A percentile compares a stretch with the other conserved stretches of the same genome.
These are phyloP conservation scores for Pulveroboletus sp. DNA, from an alignment of 768 basidiomycete species.

Conservation along the genomic window DNA sequence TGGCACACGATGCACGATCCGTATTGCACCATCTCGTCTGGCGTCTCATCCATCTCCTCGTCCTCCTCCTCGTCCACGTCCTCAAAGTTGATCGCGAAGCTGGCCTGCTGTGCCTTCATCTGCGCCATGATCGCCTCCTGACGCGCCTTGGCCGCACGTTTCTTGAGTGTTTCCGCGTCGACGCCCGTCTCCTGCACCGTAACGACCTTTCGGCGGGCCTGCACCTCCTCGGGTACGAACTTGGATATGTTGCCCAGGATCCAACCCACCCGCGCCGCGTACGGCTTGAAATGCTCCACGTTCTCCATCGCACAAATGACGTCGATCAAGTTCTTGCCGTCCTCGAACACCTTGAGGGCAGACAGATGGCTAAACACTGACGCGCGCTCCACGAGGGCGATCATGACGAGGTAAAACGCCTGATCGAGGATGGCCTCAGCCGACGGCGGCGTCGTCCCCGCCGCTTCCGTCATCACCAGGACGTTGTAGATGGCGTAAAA, in stretches of 20 bases:
- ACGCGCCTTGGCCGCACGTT: constrained; percentile 82
- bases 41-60: constrained; percentile 43
- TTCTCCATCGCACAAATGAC: constrained; percentile 75
- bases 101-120: constrained; percentile 90
- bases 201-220: constrained; percentile 42
- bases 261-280: constrained; percentile 70
- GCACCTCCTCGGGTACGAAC: constrained; percentile 57
- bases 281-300: constrained; percentile 70
- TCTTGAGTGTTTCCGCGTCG: constrained; percentile 68
- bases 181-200: constrained; percentile 34
- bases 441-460: constrained; percentile 62
- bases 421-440: constrained; percentile 91
- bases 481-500: constrained; percentile 81
- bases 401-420: constrained; percentile 79
- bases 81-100: constrained; percentile 75
- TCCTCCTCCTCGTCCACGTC: constrained; percentile 70
- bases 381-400: constrained; percentile 72
- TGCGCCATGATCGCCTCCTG: constrained; percentile 93
- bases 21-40: constrained; percentile 51
- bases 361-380: constrained; percentile 58
- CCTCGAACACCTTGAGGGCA: constrained; percentile 51
- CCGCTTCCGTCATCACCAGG: constrained; percentile 56
- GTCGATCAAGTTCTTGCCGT: constrained; percentile 60
- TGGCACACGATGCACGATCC: constrained; percentile 99
- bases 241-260: constrained; percentile 59